Evolutionary conservation across 1,284 basidiomycete genomes (phyloP).

Genomic region (Fistulina hepatica): DNA sequence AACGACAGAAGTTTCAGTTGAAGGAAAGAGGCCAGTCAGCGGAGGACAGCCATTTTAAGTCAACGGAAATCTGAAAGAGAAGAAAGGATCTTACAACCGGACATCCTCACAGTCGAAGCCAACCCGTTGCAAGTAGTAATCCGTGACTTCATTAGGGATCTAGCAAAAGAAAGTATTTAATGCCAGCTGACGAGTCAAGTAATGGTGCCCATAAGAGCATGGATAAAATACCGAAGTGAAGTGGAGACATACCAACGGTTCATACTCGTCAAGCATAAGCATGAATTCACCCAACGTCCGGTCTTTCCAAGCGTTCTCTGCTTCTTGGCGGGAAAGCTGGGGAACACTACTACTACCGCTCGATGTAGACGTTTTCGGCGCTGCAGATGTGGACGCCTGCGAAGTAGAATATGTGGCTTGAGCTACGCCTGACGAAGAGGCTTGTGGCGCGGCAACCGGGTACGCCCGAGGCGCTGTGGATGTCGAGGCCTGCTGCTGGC

Average conservation of each 20-base stretch:
- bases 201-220: neutral
- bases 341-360: too few relatives aligned
- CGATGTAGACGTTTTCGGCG: too few relatives aligned
- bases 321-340: conserved; percentile 45
- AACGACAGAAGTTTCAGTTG: too few relatives aligned
- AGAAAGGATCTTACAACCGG: conserved; percentile 53
- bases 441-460: too few relatives aligned
- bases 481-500: too few relatives aligned
- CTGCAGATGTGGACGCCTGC: too few relatives aligned
- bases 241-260: conserved; percentile 68
- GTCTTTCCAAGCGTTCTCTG: conserved; percentile 72
- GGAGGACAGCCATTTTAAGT: too few relatives aligned
- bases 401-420: too few relatives aligned
- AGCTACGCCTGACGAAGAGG: too few relatives aligned
- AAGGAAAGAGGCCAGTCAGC: too few relatives aligned
- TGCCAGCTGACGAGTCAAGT: conserved; percentile 1
- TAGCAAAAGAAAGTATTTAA: too few relatives aligned
- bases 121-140: conserved; percentile 92
- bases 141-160: conserved; percentile 98
- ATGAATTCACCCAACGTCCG: conserved; percentile 14
- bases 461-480: too few relatives aligned
- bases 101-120: conserved; percentile 96
- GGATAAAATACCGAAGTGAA: neutral
- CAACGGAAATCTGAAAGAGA: conserved; percentile 6
- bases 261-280: conserved; percentile 55